phyloP scores from a whole-genome alignment of 2,329 filamentous ascomycete genomes.

The Pestalotiopsis sp. region DNA sequence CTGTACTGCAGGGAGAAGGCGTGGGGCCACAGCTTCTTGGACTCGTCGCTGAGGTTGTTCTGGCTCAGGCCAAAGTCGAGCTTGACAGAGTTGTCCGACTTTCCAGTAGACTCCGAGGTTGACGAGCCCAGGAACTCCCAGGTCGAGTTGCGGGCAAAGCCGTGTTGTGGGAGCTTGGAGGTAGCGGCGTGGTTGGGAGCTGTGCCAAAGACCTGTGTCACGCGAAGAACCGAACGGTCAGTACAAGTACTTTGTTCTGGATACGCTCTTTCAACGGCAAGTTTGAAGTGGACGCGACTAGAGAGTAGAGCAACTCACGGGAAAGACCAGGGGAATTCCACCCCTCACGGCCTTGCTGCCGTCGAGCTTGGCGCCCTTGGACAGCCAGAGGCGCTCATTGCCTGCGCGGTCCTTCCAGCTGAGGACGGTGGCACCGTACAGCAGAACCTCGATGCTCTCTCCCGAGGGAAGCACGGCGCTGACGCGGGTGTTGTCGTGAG shows the following conservation, averaged over 20 bases:
- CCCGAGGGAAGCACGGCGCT: constrained; percentile 81
- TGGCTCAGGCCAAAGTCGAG: constrained; percentile 91
- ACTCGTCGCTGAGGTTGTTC: constrained; percentile 66
- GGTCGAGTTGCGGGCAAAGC: constrained; percentile 83
- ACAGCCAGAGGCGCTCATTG: constrained; percentile 83
- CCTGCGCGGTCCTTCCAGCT: constrained; percentile 86
- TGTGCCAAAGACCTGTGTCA: constrained; percentile 76
- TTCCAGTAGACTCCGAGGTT: constrained; percentile 59
- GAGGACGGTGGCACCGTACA: constrained; percentile 90
- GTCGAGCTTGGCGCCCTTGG: constrained; percentile 76
- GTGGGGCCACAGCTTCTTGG: constrained; percentile 76
- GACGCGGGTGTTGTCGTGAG: constrained; percentile 69
- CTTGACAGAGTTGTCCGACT: constrained; percentile 72
- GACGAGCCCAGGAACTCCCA: constrained; percentile 97
- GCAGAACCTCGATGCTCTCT: constrained; percentile 80
- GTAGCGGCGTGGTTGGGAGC: constrained; percentile 77
- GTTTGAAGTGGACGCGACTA: background rate
- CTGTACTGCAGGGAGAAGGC: constrained; percentile 92
- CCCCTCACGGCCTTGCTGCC: constrained; percentile 88
- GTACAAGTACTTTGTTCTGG: background rate
- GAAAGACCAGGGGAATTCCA: constrained; percentile 90
- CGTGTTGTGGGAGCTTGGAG: constrained; percentile 82
- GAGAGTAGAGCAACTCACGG: constrained; percentile 55
- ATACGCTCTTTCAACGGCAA: background rate
- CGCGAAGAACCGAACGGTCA: background rate